These are phyloP conservation scores for Saccharata proteae DNA, from an alignment of 2,329 filamentous ascomycete species.

Conservation along the genomic window DNA sequence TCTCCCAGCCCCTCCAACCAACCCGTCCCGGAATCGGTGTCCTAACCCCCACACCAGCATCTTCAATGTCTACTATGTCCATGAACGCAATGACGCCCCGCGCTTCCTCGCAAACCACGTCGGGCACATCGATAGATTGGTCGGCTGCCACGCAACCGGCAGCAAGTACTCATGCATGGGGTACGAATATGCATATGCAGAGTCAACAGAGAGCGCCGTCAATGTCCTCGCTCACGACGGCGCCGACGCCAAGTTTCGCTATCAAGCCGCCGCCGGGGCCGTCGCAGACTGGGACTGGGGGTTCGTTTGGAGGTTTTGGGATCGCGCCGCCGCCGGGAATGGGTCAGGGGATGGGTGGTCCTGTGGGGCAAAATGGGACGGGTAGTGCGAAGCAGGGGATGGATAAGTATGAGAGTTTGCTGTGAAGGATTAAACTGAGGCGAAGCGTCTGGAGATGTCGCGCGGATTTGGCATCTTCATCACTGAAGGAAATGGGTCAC, in stretches of 20 bases:
- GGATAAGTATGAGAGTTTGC: constrained; percentile 56
- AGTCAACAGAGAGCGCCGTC: too few species aligned
- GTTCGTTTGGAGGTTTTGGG: constrained; percentile 23
- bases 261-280: constrained; percentile 9
- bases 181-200: too few species aligned
- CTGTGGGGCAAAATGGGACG: constrained; percentile 12
- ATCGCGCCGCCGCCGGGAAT: constrained; percentile 25
- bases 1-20: constrained; percentile 27
- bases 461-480: too few species aligned
- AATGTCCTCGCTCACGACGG: constrained; percentile 3
- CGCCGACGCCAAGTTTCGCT: not conserved
- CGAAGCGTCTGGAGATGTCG: too few species aligned
- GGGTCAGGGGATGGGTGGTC: not conserved
- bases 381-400: constrained; percentile 38
- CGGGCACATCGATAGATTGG: constrained; percentile 6
- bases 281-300: constrained; percentile 11
- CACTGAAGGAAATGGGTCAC: too few species aligned
- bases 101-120: too few species aligned
- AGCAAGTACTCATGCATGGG: too few species aligned
- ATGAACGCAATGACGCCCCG: constrained; percentile 7
- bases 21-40: constrained; percentile 18
- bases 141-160: constrained; percentile 12
- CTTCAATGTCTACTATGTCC: constrained; percentile 6
- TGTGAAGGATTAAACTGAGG: too few species aligned
- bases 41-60: constrained; percentile 9